phyloP scores from a whole-genome alignment of 108 stramenopile species.

The Nitzschia sp. region DNA sequence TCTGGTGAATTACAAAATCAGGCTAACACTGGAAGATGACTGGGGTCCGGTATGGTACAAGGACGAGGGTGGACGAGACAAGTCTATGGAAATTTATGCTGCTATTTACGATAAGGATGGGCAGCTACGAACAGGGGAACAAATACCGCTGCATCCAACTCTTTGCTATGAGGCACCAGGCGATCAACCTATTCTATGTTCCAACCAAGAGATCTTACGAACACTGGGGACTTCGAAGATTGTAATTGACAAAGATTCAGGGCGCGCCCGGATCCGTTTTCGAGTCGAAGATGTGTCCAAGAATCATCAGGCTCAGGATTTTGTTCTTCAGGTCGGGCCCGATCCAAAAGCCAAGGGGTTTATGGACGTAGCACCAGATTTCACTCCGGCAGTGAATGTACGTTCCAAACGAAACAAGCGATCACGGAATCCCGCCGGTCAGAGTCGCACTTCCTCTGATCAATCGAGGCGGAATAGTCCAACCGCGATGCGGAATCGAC shows the following conservation, averaged over 20 bases:
- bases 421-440: slow-evolving; percentile 22
- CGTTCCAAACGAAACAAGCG: slow-evolving; percentile 83
- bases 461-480: slow-evolving; percentile 8
- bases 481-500: neutral
- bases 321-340: slow-evolving; percentile 62
- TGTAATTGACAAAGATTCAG: slow-evolving; percentile 38
- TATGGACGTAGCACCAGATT: slow-evolving; percentile 71
- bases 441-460: neutral
- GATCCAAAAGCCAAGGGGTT: slow-evolving; percentile 46
- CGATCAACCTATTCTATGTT: slow-evolving; percentile 36
- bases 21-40: slow-evolving; percentile 27
- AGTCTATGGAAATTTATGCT: slow-evolving; percentile 73
- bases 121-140: slow-evolving; percentile 32
- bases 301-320: slow-evolving; percentile 87
- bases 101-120: slow-evolving; percentile 55
- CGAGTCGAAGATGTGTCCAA: slow-evolving; percentile 91
- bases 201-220: slow-evolving; percentile 80
- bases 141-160: slow-evolving; percentile 35
- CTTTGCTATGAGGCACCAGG: slow-evolving; percentile 45
- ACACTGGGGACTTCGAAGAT: slow-evolving; percentile 40
- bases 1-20: slow-evolving; percentile 54
- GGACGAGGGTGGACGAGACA: slow-evolving; percentile 91
- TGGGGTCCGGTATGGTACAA: slow-evolving; percentile 87
- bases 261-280: slow-evolving; percentile 50
- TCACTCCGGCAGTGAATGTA: slow-evolving; percentile 68